These are phyloP conservation scores for Pseudogymnoascus verrucosus DNA, from an alignment of 2,329 filamentous ascomycete genomes.

Conservation along the genomic window DNA sequence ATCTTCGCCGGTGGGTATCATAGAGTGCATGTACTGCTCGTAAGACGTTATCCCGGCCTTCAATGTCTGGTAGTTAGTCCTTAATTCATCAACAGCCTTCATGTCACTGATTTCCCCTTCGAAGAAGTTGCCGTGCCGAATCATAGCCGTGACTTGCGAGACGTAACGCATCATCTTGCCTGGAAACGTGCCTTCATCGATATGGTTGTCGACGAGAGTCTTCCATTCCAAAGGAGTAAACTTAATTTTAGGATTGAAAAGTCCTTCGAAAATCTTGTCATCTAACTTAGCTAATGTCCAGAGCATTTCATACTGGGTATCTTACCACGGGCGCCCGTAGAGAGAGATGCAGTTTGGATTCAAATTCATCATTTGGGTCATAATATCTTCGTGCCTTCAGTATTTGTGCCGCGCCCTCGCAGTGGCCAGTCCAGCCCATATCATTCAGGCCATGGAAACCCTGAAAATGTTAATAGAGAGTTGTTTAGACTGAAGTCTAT, in stretches of 20 bases:
- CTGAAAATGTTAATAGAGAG: not conserved
- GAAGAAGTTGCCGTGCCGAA: conserved; percentile 22
- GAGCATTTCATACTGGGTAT: not conserved
- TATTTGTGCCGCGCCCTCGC: conserved; percentile 22
- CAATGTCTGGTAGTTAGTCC: not conserved
- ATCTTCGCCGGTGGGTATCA: not conserved
- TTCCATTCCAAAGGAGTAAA: conserved; percentile 29
- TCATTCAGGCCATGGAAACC: not conserved
- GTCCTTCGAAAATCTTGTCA: conserved; percentile 28
- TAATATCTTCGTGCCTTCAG: conserved; percentile 28
- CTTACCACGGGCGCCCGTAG: conserved; percentile 31
- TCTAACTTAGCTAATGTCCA: not conserved
- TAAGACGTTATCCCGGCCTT: not conserved
- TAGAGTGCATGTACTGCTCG: not conserved
- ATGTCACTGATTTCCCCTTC: not conserved
- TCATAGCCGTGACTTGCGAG: conserved; percentile 25
- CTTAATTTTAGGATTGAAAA: conserved; percentile 29
- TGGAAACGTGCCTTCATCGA: conserved; percentile 24
- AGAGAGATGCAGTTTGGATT: conserved; percentile 28
- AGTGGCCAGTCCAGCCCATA: conserved; percentile 13
- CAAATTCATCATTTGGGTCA: conserved; percentile 28
- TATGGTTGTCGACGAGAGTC: conserved; percentile 25
- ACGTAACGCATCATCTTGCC: conserved; percentile 28
- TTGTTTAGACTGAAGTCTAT: no score
- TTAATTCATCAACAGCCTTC: not conserved